These are phyloP conservation scores for Nigrograna mackinnonii DNA, from an alignment of 2,329 filamentous ascomycete species.

Conservation along the genomic window DNA sequence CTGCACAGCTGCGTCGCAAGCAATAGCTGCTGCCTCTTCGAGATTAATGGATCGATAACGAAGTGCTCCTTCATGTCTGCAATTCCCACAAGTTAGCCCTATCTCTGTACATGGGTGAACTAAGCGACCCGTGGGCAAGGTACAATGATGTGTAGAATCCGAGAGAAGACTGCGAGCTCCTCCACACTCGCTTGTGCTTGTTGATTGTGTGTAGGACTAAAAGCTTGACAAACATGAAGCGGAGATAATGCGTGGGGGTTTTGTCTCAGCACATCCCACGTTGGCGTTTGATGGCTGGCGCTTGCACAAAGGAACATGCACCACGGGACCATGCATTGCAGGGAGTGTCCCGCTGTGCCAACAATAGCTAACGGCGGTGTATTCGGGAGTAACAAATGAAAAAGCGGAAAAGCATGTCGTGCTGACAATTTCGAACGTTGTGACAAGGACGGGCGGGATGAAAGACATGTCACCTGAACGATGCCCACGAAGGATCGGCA, in stretches of 20 bases:
- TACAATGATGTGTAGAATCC: too few relatives aligned
- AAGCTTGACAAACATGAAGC: conserved; percentile 17
- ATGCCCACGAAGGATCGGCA: conserved; percentile 3
- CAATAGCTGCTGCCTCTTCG: conserved; percentile 95
- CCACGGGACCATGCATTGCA: conserved; percentile 20
- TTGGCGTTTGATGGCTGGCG: conserved; percentile 16
- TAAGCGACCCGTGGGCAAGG: too few relatives aligned
- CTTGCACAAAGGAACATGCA: conserved; percentile 12
- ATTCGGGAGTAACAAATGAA: conserved; percentile 13
- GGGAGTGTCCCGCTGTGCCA: conserved; percentile 9
- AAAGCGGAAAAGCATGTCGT: conserved; percentile 8
- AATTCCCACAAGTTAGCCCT: too few relatives aligned
- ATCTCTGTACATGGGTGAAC: too few relatives aligned
- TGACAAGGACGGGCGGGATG: conserved; percentile 3
- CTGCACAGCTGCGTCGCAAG: conserved; percentile 96
- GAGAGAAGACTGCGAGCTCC: too few relatives aligned
- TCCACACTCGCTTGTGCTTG: conserved; percentile 15
- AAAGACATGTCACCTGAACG: conserved; percentile 6
- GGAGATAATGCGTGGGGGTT: conserved; percentile 27
- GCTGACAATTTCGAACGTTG: conserved; percentile 4
- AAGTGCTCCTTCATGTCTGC: conserved; percentile 95
- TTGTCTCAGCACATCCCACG: conserved; percentile 18
- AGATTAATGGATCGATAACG: conserved; percentile 97
- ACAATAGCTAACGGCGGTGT: conserved; percentile 16
- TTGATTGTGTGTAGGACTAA: conserved; percentile 7